Evolutionary conservation across 495 filamentous ascomycete genomes (phyloP), one percentile per base, ranked within the genome.

Genomic region (Neurospora africana): DNA sequence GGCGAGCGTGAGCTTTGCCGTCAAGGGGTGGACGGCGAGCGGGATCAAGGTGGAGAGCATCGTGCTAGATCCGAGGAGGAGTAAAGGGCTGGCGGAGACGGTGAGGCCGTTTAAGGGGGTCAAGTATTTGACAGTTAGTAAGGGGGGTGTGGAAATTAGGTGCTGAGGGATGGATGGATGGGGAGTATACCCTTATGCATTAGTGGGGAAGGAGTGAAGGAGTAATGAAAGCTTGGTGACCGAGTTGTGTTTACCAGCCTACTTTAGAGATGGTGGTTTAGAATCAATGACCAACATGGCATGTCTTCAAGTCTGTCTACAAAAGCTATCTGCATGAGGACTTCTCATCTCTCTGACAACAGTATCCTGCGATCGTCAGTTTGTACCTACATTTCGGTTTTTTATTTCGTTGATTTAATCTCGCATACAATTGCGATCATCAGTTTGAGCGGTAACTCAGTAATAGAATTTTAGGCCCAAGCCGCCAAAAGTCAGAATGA

Each of bases 31-130:
- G 95, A 82, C 98, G 74, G 89, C 94, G 7, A 98, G 95, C 78
- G 95, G 95, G 36, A 91, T 99, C 72, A 94, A 89, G 78, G 93
- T 99, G 3, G 95, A 98, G 69, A 93, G 92, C 76, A 86, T 99
- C 70, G 85, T 88, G 40, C 86, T 99, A 67, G 94, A 98, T 77
- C 84, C 87, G n/a, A 89, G 92, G 75, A 93, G 90, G 83, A 96
- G 93, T 81, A 86, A 90, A 37, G 95, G 95, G 4, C 74, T 99
- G 13, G 94, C 93, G 1, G 92, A 97, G 75, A 89, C 91, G 13
- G 88, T 98, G 58, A 94, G 92, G 80, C 95, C 96, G 47, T 99
- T 97, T 81, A 99, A 98, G 83, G 96, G 95, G 15, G 95, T 98
- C 67, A 99, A 98, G 82, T 99, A 99, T 81, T 79, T 98, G 71